Evolutionary conservation across 805 yeast species (phyloP).

Genomic region (Candida piceae): DNA sequence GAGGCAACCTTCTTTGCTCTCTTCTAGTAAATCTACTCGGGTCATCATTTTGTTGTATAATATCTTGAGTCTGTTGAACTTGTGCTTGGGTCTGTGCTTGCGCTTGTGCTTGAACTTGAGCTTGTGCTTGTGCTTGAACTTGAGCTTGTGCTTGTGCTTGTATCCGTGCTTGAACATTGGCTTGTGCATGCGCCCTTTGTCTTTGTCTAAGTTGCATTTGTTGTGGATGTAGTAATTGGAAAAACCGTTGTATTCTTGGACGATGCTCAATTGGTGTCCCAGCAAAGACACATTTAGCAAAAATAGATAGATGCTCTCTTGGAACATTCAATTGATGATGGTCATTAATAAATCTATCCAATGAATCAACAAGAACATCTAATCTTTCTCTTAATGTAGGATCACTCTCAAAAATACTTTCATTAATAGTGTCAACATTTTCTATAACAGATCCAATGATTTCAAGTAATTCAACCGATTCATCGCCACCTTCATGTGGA

Average conservation of each 20-base stretch:
- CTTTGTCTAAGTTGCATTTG: constrained; percentile 5
- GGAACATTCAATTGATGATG: constrained; percentile 24
- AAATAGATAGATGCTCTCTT: constrained; percentile 23
- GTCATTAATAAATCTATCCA: constrained; percentile 26
- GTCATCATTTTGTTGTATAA: background rate
- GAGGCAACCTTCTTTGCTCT: background rate
- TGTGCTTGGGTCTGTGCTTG: background rate
- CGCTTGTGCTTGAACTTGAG: background rate
- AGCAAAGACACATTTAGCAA: constrained; percentile 27
- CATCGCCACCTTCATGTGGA: constrained; percentile 28
- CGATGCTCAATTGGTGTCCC: constrained; percentile 27
- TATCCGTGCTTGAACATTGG: constrained; percentile 1
- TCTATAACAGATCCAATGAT: constrained; percentile 26
- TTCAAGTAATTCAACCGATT: constrained; percentile 27
- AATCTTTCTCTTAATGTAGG: constrained; percentile 22
- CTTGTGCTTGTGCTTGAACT: background rate
- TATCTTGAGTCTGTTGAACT: constrained; percentile 2
- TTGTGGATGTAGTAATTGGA: constrained; percentile 18
- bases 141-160: constrained; percentile 1
- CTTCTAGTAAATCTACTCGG: background rate
- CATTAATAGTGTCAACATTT: constrained; percentile 15
- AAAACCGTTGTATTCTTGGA: constrained; percentile 29
- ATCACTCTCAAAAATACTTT: constrained; percentile 16
- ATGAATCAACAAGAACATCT: constrained; percentile 23
- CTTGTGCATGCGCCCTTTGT: constrained; percentile 5